Base-by-base conservation (phyloP, 2,329 filamentous ascomycete genomes). In the Scolecobasidium constrictum region DNA sequence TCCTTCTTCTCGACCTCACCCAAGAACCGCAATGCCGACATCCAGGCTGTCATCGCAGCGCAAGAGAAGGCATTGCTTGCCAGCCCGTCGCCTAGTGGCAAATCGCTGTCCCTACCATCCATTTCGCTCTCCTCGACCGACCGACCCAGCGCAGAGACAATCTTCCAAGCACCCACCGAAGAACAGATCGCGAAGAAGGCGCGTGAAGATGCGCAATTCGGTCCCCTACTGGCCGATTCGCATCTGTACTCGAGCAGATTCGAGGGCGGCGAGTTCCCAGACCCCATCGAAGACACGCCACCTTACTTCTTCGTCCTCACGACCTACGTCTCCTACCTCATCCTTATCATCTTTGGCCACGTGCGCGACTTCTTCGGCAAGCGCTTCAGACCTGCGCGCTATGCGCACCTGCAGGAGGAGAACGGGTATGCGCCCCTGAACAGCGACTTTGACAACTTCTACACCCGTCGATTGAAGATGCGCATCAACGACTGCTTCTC, bases 401-500 rank as follows among this genome's bases (percentile, higher is more conserved):
- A 96, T 64, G 80, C 78, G 57, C 82, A 92, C 54, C 70, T 96
- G 55, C 83, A 83, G 58, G 75, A 82, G 28, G 75, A 78, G 50
- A 86, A 94, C 59, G 92, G 92, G 48, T 96, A 94, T 58, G 92
- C 90, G 9, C 87, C 92, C 2, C 73, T 98, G 50, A 96, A 95
- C 64, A 93, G 87, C 55, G 92, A 98, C 63, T 98, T 98, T 58
- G 92, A 98, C 69, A 96, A 90, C 64, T 98, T 98, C 63, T 98
- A 98, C 65, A 86, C 90, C 45, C 78, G 92, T 45, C 76, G 92
- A 47, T 65, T 98, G 58, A 96, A 98, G 72, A 76, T 87, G 69
- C 80, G 92, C 49, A 86, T 98, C 58, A 93, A 96, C 53, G 92
- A 98, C 64, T 94, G 87, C 68, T 98, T 98, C 61, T 83, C 90